phyloP scores from a whole-genome alignment of 2,329 filamentous ascomycete species.

The Ophiostoma piceae region DNA sequence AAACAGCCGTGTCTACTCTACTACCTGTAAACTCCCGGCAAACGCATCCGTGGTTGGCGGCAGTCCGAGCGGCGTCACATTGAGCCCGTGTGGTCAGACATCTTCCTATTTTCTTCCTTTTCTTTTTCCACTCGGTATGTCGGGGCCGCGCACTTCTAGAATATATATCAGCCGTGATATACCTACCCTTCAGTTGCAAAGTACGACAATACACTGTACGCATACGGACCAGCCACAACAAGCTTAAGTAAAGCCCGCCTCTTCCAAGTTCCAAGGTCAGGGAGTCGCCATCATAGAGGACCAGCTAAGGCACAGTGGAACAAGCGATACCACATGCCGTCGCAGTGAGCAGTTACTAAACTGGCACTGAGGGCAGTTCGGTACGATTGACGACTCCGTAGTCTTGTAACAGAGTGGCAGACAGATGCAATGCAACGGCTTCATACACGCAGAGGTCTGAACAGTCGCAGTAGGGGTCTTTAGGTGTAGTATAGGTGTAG shows the following conservation, averaged over 20 bases:
- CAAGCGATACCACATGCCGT: background rate
- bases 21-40: slow-evolving; percentile 7
- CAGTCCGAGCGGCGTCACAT: slow-evolving; percentile 20
- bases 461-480: background rate
- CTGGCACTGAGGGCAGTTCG: no score
- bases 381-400: background rate
- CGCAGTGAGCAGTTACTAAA: background rate
- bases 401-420: background rate
- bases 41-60: slow-evolving; percentile 18
- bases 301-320: background rate
- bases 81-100: slow-evolving; percentile 20
- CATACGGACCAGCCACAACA: background rate
- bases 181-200: background rate
- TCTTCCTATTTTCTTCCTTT: background rate
- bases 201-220: background rate
- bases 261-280: background rate
- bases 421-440: background rate
- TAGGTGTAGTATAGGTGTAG: background rate
- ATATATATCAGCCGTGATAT: background rate
- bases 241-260: slow-evolving; percentile 1
- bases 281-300: background rate
- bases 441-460: background rate
- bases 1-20: background rate
- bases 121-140: background rate
- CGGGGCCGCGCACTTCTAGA: slow-evolving; percentile 1